Base-by-base conservation (phyloP, 1,139 yeast species). In the Lodderomyces oxycetoniae region DNA sequence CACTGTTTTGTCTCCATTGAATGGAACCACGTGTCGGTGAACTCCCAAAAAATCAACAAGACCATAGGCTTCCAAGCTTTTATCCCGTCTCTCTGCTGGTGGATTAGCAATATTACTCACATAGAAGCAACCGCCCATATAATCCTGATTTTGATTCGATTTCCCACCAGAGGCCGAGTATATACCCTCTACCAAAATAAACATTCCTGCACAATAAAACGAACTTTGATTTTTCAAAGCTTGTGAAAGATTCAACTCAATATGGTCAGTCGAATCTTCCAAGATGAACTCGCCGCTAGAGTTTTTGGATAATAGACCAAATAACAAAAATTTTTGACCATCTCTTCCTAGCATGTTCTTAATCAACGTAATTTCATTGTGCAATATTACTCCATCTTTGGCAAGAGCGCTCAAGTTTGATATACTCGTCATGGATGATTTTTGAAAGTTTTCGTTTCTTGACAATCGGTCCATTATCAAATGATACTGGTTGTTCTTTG, bases 341-440 rank as follows among this genome's bases (percentile, higher is more conserved):
- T 83, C 85, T 38, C 95, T 65, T 17, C 98, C 99, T 21, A 89
- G 59, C 42, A 91, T 64, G 51, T 88, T 89, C 49, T 88, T 88
- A 38, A 91, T 78, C 27, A 77, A 67, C 0, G 95, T 83, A 31
- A 89, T 75, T 33, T 80, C 72, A 47, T 77, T 68, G 26, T 61
- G 59, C 1, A 57, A 42, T 37, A 39, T 57, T 34, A 15, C 26
- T 3, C 40, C 40, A 2, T 41, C 38, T 15, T 42, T 47, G 4
- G 29, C 12, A 5, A 31, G 9, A 44, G 44, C 47, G 26, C 48
- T 49, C 24, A 45, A 60, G 48, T 47, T 67, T 9, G 67, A 60
- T 4, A 64, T 48, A 33, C 72, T 57, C 25, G 69, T 59, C 39
- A 62, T 60, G 7, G 72, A 53, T 1, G 74, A 60, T 13, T 74